Conservation (phyloP, 768 basidiomycete genomes). For the Leccinellum rugosiceps region DNA sequence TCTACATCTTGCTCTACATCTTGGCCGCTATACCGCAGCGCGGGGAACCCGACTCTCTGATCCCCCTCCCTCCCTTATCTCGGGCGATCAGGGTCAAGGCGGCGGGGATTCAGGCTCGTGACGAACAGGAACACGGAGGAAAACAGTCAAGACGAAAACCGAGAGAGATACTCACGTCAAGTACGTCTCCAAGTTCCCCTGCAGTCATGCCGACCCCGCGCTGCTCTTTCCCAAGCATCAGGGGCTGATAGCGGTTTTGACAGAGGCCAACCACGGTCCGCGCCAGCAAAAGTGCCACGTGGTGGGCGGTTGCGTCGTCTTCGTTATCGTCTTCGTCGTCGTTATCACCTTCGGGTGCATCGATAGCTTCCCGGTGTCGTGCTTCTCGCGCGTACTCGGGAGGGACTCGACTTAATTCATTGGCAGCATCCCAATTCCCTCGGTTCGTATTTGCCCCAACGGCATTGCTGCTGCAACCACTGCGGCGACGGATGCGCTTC, state of each 20-base stretch:
- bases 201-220: slow-evolving; percentile 24
- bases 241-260: slow-evolving; percentile 15
- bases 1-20: slow-evolving; percentile 12
- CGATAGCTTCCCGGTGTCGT: not conserved
- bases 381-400: slow-evolving; percentile 6
- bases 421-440: not conserved
- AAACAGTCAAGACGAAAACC: not conserved
- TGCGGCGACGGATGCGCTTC: slow-evolving; percentile 26
- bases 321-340: not conserved
- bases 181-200: slow-evolving; percentile 29
- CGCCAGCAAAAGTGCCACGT: slow-evolving; percentile 21
- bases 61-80: slow-evolving; percentile 1
- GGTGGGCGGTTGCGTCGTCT: slow-evolving; percentile 2
- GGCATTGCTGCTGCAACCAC: slow-evolving; percentile 14
- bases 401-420: slow-evolving; percentile 14
- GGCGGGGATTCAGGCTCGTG: slow-evolving; percentile 6
- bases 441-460: slow-evolving; percentile 6
- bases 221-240: slow-evolving; percentile 1
- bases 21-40: slow-evolving; percentile 16
- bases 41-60: slow-evolving; percentile 4
- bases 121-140: not conserved
- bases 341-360: slow-evolving; percentile 1
- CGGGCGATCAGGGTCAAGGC: slow-evolving; percentile 17
- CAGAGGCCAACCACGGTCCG: slow-evolving; percentile 25
- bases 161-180: slow-evolving; percentile 28